Base-by-base conservation (phyloP, 345 rosid genomes). In the Arabis alpina region DNA sequence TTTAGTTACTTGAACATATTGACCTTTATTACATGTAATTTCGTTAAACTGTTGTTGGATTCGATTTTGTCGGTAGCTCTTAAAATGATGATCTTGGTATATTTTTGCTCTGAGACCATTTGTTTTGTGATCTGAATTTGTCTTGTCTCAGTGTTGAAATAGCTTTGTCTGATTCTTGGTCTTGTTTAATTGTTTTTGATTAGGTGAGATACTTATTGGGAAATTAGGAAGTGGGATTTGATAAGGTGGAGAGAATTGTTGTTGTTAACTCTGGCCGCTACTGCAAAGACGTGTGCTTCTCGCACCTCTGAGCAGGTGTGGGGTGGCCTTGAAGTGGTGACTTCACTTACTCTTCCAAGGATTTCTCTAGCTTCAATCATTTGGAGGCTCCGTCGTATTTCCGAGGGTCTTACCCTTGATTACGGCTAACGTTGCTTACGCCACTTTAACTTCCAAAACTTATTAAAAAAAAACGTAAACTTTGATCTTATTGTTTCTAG, bases 201-300 rank as follows among this genome's bases (percentile, higher is more conserved):
- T 42, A 76, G 79, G 79, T 70, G 63, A 64, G 61, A 42, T 23
- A 48, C 7, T 19, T 12, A 5, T 49, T 55, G 10, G 37, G 48
- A 56, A 1, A 7, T 55, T 7, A 50, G 68, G 44, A 39, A 61
- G 49, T 81, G 66, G 72, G 82, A 71, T 88, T 79, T 70, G 76
- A 66, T 87, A 76, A 83, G 83, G 53, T 76, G 77, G 63, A 56
- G 73, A 64, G 76, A 55, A 72, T 82, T 74, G 60, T 70, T 74
- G 60, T 70, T 76, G 79, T 91, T 86, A 93, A 95, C 89, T 90
- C 99, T 95, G 98, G 99, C 99, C 87, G 90, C 97, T 82, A 74
- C 89, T 78, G 77, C 84, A 75, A 80, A 81, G 68, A 55, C 75
- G 45, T 76, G 81, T 75, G 73, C 75, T 83, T 86, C 96, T 95